Evolutionary conservation across 164 flowering plant species (phyloP), one percentile per base, ranked within the genome.

Genomic region (Nelumbo lutea): DNA sequence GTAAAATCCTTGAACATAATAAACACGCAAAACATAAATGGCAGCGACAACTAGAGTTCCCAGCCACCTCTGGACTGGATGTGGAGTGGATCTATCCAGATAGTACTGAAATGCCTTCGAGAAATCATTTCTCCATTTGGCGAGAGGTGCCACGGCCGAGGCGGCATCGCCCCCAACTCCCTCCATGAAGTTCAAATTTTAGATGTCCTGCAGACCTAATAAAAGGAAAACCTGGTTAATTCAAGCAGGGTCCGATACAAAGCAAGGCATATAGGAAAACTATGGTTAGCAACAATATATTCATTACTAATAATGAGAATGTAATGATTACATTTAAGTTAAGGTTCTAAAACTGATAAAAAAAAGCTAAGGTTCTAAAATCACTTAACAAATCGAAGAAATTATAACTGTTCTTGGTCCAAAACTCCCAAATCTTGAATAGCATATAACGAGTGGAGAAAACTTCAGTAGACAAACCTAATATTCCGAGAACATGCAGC

Each of bases 1-100:
- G 81, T 90, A 90, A 73, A 90, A 91, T 38, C 97, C 97, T 67
- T 88, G 89, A 68, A 83, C 72, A 64, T 69, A 87, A 74, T 83
- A 90, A 71, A 90, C 90, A 1, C 93, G 83, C 65, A 88, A 72
- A n/a, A 74, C 69, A 57, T 87, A 91, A 61, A 91, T 74, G 13
- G 68, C 66, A 0, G 88, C 92, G 13, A 75, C 85, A 13, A 64
- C 84, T 10, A 80, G 68, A 41, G 96, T 87, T 53, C 96, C 97
- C 45, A 88, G 73, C 97, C 97, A 91, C 75, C 97, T 82, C 10
- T 83, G 78, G 9, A 77, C 73, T 3, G 86, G 67, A 69, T 83
- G 91, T 39, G 96, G 96, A 46, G 93, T 86, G 0, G 96, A 87
- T 69, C 78, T 77, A 64, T 91, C 97, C 72, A 91, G 73, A 67